A percentile compares a stretch with the other conserved stretches of the same genome.
phyloP scores from a whole-genome alignment of 129 eudicot species.

The Sambucus nigra region DNA sequence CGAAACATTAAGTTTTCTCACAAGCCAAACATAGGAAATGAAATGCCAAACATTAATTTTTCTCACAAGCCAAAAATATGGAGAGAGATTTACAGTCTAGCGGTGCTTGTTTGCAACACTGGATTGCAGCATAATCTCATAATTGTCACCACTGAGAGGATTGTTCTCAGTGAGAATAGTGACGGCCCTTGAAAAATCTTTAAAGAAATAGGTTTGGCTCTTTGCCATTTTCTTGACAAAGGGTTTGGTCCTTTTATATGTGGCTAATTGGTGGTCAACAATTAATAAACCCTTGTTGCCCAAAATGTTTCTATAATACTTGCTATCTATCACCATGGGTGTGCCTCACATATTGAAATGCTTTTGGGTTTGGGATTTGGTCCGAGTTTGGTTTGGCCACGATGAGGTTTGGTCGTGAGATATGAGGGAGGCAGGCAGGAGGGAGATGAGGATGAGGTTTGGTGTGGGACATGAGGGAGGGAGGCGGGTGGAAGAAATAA shows the following conservation, averaged over 20 bases:
- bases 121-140: slow-evolving; percentile 89
- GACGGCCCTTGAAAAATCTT: slow-evolving; percentile 71
- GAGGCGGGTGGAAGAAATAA: too few relatives aligned
- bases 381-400: too few relatives aligned
- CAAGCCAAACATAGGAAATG: too few relatives aligned
- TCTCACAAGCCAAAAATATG: too few relatives aligned
- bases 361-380: slow-evolving; percentile 90
- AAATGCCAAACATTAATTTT: too few relatives aligned
- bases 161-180: slow-evolving; percentile 82
- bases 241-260: slow-evolving; percentile 79
- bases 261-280: slow-evolving; percentile 89
- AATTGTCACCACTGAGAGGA: slow-evolving; percentile 84
- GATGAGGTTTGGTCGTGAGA: too few relatives aligned
- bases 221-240: slow-evolving; percentile 96
- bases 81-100: too few relatives aligned
- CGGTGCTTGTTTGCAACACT: slow-evolving; percentile 85
- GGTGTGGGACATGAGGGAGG: too few relatives aligned
- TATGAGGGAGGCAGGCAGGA: too few relatives aligned
- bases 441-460: too few relatives aligned
- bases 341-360: slow-evolving; percentile 97
- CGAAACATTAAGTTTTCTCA: too few relatives aligned
- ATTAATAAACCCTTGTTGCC: slow-evolving; percentile 85
- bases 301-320: slow-evolving; percentile 90
- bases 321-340: slow-evolving; percentile 89
- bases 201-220: slow-evolving; percentile 83